Conservation (phyloP, 192 early-diverging fungal species). For the Haplosporangium gracile region DNA sequence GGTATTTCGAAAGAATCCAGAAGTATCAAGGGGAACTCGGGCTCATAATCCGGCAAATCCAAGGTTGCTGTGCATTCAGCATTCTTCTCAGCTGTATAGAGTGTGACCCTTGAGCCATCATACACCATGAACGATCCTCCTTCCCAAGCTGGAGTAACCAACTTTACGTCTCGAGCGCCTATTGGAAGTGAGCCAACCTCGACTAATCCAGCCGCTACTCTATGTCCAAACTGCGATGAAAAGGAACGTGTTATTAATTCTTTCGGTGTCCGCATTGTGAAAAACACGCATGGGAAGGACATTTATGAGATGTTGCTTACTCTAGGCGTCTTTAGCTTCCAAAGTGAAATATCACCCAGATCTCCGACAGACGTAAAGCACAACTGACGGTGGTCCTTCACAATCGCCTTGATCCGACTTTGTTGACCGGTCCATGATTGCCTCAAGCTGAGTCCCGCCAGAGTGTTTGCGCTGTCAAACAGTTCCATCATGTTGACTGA, state of each 20-base stretch:
- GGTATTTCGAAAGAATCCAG: conserved; percentile 55
- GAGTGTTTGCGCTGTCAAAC: conserved; percentile 71
- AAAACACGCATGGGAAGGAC: neutral
- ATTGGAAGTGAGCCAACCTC: conserved; percentile 49
- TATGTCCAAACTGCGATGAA: conserved; percentile 45
- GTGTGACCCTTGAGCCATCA: conserved; percentile 36
- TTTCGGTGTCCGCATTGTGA: neutral
- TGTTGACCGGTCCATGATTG: conserved; percentile 81
- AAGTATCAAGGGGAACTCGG: conserved; percentile 29
- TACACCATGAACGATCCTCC: conserved; percentile 55
- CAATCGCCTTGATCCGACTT: conserved; percentile 58
- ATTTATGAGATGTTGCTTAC: conserved; percentile 43
- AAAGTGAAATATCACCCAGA: conserved; percentile 68
- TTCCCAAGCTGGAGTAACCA: conserved; percentile 55
- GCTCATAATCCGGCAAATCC: conserved; percentile 50
- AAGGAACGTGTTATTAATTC: neutral
- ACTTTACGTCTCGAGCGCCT: conserved; percentile 30
- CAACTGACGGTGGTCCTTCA: conserved; percentile 56
- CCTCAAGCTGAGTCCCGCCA: conserved; percentile 67
- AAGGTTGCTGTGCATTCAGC: conserved; percentile 31
- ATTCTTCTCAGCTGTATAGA: conserved; percentile 32
- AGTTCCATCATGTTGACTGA: conserved; percentile 84
- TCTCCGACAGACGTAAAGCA: conserved; percentile 63
- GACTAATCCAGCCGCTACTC: conserved; percentile 53
- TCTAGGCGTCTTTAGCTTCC: conserved; percentile 62